Conservation (phyloP, 2,329 filamentous ascomycete species). For the Diplodia sapinea region DNA sequence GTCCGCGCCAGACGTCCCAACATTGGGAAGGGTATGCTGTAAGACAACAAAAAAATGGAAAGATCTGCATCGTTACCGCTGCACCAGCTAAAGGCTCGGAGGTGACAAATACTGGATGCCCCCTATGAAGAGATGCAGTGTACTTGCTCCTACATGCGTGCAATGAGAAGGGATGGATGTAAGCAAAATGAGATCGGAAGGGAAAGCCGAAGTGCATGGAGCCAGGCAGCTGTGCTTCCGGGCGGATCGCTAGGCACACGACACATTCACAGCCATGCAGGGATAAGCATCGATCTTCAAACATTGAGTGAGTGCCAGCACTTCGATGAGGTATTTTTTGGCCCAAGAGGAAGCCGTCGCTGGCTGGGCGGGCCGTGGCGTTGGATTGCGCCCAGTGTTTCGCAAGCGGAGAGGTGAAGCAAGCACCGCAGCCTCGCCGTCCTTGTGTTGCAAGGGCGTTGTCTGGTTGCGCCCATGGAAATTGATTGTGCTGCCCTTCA, state of each 20-base stretch:
- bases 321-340: not conserved
- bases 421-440: not conserved
- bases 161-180: not conserved
- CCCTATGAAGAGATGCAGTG: not conserved
- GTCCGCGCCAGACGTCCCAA: not conserved
- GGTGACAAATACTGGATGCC: not conserved
- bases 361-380: not conserved
- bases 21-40: not conserved
- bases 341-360: not conserved
- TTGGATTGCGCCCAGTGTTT: not conserved
- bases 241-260: not conserved
- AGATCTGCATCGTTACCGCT: not conserved
- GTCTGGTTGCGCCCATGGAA: not conserved
- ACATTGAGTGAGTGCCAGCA: not conserved
- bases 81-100: not conserved
- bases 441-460: not conserved
- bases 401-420: not conserved
- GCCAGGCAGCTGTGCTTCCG: not conserved
- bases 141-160: not conserved
- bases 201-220: not conserved
- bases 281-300: not conserved
- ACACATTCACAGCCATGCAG: not conserved
- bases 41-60: too few species aligned
- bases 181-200: not conserved
- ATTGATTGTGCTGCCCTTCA: not conserved